A percentile compares a stretch with the other conserved stretches of the same genome.
These are phyloP conservation scores for Ambrosiella beaveri DNA, from an alignment of 2,329 filamentous ascomycete genomes.

Conservation along the genomic window DNA sequence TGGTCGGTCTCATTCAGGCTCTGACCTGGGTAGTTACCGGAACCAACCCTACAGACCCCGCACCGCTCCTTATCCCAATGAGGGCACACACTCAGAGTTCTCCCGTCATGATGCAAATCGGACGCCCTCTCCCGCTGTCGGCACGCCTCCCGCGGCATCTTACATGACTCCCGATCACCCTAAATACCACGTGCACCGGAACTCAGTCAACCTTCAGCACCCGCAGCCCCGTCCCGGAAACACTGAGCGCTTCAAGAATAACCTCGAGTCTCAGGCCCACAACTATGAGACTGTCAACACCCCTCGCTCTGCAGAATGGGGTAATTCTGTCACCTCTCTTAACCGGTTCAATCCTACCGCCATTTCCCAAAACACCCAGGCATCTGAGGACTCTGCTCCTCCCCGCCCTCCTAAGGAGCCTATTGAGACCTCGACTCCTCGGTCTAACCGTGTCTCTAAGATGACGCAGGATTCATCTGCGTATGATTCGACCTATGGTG, in stretches of 20 bases:
- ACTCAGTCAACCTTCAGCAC: conserved; percentile 64
- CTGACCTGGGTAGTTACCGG: conserved; percentile 53
- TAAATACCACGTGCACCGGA: conserved; percentile 68
- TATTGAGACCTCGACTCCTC: conserved; percentile 21
- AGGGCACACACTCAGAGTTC: conserved; percentile 41
- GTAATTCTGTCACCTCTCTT: conserved; percentile 41
- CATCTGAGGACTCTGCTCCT: conserved; percentile 27
- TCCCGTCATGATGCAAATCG: conserved; percentile 32
- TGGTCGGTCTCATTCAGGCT: conserved; percentile 55
- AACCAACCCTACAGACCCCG: conserved; percentile 32
- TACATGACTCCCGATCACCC: conserved; percentile 47
- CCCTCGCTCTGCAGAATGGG: conserved; percentile 45
- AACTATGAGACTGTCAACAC: conserved; percentile 46
- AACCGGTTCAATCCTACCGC: conserved; percentile 31
- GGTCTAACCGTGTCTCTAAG: conserved; percentile 19
- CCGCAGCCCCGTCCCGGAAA: conserved; percentile 61
- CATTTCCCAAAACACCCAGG: conserved; percentile 29
- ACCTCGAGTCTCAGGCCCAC: conserved; percentile 55
- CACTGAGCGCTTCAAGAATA: conserved; percentile 55
- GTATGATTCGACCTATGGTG: conserved; percentile 27
- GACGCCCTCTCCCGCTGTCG: conserved; percentile 11
- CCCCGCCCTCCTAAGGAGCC: conserved; percentile 48
- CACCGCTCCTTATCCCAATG: conserved; percentile 38
- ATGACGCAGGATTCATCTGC: not conserved
- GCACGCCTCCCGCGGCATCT: conserved; percentile 29